A percentile compares a stretch with the other conserved stretches of the same genome.
phyloP scores from a whole-genome alignment of 148 eudicot genomes.

The Hydrangea macrophylla region DNA sequence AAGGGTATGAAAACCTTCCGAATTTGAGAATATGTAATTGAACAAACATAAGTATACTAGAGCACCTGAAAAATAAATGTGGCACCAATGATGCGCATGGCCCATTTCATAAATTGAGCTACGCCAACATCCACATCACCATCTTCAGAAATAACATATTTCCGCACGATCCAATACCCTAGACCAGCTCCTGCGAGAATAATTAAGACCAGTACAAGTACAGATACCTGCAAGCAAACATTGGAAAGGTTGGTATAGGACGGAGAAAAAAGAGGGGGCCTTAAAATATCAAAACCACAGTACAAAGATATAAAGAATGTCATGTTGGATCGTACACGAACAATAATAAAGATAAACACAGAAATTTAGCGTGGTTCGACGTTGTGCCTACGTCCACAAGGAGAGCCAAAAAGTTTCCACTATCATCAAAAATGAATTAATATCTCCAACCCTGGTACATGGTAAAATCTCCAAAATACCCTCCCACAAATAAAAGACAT shows the following conservation, averaged over 20 bases:
- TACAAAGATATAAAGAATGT: no score
- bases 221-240: conserved; percentile 53
- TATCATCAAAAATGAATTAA: neutral
- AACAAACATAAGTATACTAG: neutral
- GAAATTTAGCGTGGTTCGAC: no score
- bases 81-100: conserved; percentile 66
- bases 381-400: no score
- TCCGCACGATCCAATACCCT: conserved; percentile 87
- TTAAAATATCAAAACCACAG: no score
- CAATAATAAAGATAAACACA: no score
- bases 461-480: no score
- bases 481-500: no score
- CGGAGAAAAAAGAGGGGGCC: neutral
- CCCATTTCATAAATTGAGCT: conserved; percentile 86
- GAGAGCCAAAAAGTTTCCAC: no score
- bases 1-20: no score
- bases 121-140: conserved; percentile 81
- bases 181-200: conserved; percentile 82
- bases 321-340: no score
- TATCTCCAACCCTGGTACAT: neutral
- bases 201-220: conserved; percentile 57
- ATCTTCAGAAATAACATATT: conserved; percentile 77
- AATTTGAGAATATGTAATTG: neutral
- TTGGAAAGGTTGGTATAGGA: neutral
- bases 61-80: conserved; percentile 72